Evolutionary conservation across 179 eudicot species (phyloP).

Genomic region (Beta macrorhiza): DNA sequence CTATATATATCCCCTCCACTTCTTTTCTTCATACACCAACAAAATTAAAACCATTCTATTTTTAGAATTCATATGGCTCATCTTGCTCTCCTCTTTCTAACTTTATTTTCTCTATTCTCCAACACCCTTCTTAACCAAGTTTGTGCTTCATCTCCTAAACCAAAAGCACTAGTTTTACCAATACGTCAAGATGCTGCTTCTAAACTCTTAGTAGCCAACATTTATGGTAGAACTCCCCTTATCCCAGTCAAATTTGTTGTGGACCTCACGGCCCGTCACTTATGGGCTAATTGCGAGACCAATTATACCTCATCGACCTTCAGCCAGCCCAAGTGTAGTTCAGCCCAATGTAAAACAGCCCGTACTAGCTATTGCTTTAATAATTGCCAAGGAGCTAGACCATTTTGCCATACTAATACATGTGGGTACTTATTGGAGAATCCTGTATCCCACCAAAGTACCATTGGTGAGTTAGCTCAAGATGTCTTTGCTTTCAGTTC

Average conservation of each 20-base stretch:
- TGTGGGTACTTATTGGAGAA: slow-evolving; percentile 40
- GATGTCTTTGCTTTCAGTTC: slow-evolving; percentile 32
- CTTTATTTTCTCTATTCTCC: slow-evolving; percentile 14
- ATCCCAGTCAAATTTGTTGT: slow-evolving; percentile 23
- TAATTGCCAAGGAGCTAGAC: slow-evolving; percentile 27
- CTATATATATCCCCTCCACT: not conserved
- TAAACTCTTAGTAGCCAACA: slow-evolving; percentile 32
- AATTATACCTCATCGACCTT: slow-evolving; percentile 38
- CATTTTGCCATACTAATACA: slow-evolving; percentile 43
- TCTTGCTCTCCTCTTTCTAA: slow-evolving; percentile 14
- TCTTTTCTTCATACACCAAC: not conserved
- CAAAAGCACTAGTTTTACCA: slow-evolving; percentile 32
- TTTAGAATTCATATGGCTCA: not conserved
- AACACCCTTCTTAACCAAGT: not conserved
- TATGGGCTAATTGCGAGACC: slow-evolving; percentile 52
- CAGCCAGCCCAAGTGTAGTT: slow-evolving; percentile 34
- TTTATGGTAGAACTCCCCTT: slow-evolving; percentile 40
- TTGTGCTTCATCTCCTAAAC: not conserved
- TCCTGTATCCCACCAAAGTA: slow-evolving; percentile 36
- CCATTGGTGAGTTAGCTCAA: slow-evolving; percentile 43
- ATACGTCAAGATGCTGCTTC: slow-evolving; percentile 34
- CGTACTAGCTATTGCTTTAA: slow-evolving; percentile 37
- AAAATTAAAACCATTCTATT: not conserved
- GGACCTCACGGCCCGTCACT: slow-evolving; percentile 34
- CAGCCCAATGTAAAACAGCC: slow-evolving; percentile 37